phyloP scores from a whole-genome alignment of 2,329 filamentous ascomycete species.

The Phoma herbarum region DNA sequence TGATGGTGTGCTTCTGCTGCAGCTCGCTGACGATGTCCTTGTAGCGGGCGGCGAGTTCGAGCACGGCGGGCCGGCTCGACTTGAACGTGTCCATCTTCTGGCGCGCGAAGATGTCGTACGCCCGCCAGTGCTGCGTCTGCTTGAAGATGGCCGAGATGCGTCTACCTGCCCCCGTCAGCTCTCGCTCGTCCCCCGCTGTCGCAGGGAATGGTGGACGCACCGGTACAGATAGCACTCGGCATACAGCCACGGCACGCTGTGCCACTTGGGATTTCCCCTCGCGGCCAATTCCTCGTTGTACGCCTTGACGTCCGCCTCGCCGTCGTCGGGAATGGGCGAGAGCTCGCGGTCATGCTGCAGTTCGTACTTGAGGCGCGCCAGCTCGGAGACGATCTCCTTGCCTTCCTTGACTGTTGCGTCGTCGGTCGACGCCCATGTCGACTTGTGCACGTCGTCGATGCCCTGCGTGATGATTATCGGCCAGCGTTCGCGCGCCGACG shows the following conservation, averaged over 20 bases:
- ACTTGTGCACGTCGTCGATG: conserved; percentile 92
- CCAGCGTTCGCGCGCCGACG: conserved; percentile 88
- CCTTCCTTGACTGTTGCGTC: conserved; percentile 77
- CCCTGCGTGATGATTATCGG: conserved; percentile 91
- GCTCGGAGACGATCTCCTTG: conserved; percentile 81
- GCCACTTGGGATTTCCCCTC: conserved; percentile 80
- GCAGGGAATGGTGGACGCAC: conserved; percentile 52
- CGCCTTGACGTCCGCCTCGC: conserved; percentile 73
- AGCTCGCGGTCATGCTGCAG: conserved; percentile 86
- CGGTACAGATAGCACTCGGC: conserved; percentile 94
- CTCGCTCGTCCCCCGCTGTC: no score
- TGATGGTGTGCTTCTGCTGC: conserved; percentile 59
- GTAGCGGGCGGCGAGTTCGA: conserved; percentile 84
- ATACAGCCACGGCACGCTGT: conserved; percentile 86
- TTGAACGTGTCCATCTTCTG: conserved; percentile 94
- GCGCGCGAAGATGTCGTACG: conserved; percentile 86
- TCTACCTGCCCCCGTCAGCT: conserved; percentile 57
- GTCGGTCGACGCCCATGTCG: conserved; percentile 67
- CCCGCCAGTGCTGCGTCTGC: conserved; percentile 82
- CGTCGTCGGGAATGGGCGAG: conserved; percentile 80
- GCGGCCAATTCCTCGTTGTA: conserved; percentile 89
- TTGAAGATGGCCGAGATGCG: conserved; percentile 83
- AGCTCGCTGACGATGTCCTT: conserved; percentile 75
- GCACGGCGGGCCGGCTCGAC: conserved; percentile 84
- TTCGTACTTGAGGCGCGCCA: conserved; percentile 91